These are phyloP conservation scores for Pseudogymnoascus sp. DNA, from an alignment of 2,329 filamentous ascomycete genomes.

Conservation along the genomic window DNA sequence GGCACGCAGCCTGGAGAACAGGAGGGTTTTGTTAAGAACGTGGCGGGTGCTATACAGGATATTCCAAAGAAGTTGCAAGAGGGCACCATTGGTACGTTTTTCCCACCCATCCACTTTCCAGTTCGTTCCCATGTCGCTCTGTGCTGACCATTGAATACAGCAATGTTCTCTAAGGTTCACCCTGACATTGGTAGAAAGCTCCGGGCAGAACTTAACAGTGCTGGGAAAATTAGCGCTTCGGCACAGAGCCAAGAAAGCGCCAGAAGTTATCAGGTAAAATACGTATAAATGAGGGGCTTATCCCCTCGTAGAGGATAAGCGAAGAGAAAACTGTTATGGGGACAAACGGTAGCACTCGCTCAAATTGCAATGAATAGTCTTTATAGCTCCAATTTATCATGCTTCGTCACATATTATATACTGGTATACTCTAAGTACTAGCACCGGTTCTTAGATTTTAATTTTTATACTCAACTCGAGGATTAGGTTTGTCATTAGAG, in stretches of 20 bases:
- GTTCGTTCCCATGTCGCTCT: neutral
- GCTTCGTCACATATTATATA: neutral
- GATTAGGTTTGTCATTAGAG: neutral
- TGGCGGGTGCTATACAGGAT: constrained; percentile 24
- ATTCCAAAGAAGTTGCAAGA: neutral
- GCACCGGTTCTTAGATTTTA: neutral
- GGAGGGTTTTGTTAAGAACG: constrained; percentile 21
- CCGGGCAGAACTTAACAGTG: neutral
- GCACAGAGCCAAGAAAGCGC: neutral
- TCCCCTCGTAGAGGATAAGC: neutral
- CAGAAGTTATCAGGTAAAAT: neutral
- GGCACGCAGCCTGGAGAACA: constrained; percentile 11
- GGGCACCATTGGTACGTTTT: constrained; percentile 21
- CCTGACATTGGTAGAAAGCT: neutral
- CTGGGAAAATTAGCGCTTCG: neutral
- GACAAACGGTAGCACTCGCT: neutral
- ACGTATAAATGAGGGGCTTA: neutral
- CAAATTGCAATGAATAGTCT: neutral
- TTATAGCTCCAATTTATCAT: neutral
- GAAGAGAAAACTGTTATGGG: neutral
- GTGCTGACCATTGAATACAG: neutral
- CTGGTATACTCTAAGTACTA: no score
- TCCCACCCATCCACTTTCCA: constrained; percentile 18
- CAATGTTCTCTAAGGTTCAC: neutral
- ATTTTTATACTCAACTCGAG: neutral